Conservation (phyloP, 495 filamentous ascomycete genomes). For the Peziza echinospora region DNA sequence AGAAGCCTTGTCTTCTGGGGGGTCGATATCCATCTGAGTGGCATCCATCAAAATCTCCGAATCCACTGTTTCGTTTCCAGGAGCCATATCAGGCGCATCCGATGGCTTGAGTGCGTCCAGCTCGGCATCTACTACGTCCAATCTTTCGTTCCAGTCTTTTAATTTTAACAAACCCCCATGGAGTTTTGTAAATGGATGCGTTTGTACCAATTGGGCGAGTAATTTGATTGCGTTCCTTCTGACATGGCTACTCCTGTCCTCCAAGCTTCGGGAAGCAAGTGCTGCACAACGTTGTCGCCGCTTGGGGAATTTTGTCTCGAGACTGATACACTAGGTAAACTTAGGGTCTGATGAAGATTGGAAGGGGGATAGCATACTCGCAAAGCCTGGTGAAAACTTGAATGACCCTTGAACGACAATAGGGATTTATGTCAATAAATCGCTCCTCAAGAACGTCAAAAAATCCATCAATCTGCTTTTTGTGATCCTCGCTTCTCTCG, state of each 20-base stretch:
- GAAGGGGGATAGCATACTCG: conserved; percentile 24
- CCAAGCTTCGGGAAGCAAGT: conserved; percentile 64
- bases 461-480: conserved; percentile 84
- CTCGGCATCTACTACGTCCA: conserved; percentile 62
- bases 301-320: conserved; percentile 89
- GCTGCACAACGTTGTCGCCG: conserved; percentile 68
- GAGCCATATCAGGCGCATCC: conserved; percentile 41
- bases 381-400: conserved; percentile 80
- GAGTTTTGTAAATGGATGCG: conserved; percentile 79
- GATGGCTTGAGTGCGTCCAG: conserved; percentile 58
- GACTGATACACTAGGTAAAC: conserved; percentile 4
- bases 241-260: conserved; percentile 97
- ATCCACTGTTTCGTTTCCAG: conserved; percentile 40
- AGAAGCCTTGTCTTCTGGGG: conserved; percentile 36
- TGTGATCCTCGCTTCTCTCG: conserved; percentile 73
- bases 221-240: conserved; percentile 87
- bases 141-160: conserved; percentile 61
- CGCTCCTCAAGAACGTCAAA: conserved; percentile 92
- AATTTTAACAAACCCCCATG: conserved; percentile 69
- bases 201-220: conserved; percentile 64
- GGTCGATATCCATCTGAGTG: conserved; percentile 50
- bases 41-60: conserved; percentile 68
- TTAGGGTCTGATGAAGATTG: neutral
- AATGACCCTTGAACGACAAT: conserved; percentile 76
- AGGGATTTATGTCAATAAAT: conserved; percentile 91